Percentiles rank a stretch among this genome's conserved stretches.
These are phyloP conservation scores for Cyamopsis tetragonoloba DNA, from an alignment of 306 rosid species.

Conservation along the genomic window DNA sequence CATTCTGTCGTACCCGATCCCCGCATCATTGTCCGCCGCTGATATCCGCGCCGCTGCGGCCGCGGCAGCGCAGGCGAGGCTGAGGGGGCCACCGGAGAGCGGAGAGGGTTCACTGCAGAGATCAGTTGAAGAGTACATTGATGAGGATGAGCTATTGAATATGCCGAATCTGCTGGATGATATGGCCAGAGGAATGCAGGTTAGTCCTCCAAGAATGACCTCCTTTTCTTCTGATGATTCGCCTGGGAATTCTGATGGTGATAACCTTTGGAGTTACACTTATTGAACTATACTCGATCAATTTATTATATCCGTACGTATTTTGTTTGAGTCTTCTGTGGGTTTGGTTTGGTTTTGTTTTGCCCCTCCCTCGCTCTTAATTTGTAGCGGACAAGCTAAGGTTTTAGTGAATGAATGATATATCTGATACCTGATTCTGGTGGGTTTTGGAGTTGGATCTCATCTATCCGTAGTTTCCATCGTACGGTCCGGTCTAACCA, in stretches of 20 bases:
- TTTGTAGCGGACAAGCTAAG: no score
- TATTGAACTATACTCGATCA: neutral
- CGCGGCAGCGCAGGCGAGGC: slow-evolving; percentile 53
- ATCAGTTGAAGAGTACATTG: slow-evolving; percentile 42
- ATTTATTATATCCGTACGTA: neutral
- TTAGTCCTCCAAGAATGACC: slow-evolving; percentile 53
- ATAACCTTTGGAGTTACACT: slow-evolving; percentile 44
- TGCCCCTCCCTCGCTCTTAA: no score
- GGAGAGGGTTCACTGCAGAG: no score
- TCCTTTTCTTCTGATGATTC: slow-evolving; percentile 37
- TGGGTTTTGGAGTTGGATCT: no score
- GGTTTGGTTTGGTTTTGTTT: neutral
- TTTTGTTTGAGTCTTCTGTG: neutral
- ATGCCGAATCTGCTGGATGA: slow-evolving; percentile 54
- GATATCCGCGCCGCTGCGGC: slow-evolving; percentile 83
- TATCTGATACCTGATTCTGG: no score
- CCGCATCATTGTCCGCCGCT: slow-evolving; percentile 57
- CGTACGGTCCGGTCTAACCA: no score
- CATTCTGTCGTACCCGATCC: slow-evolving; percentile 47
- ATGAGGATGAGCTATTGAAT: slow-evolving; percentile 47
- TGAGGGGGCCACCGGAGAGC: neutral
- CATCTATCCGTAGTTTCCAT: no score
- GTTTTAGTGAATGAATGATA: no score
- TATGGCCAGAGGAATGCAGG: slow-evolving; percentile 62
- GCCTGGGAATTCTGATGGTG: slow-evolving; percentile 40